Percentiles rank a stretch among this genome's conserved stretches.
phyloP scores from a whole-genome alignment of 495 filamentous ascomycete species.

The Penicillium argentinense region DNA sequence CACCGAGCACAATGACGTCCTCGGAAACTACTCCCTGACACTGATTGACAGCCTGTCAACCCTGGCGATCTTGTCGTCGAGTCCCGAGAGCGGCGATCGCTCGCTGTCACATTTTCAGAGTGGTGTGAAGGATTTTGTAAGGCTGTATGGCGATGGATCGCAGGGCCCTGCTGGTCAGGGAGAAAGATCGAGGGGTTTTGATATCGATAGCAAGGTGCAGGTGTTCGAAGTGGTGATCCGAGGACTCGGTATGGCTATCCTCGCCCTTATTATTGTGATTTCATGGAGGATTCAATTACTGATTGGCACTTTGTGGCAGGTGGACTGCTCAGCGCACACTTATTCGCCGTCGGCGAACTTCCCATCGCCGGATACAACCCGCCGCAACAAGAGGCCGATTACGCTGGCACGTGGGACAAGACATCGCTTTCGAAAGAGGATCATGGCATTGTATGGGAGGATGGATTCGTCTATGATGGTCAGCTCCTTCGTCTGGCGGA shows the following conservation, averaged over 20 bases:
- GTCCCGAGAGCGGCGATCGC: slow-evolving; percentile 54
- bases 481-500: slow-evolving; percentile 83
- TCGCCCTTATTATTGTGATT: neutral
- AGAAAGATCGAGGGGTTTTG: slow-evolving; percentile 77
- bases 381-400: slow-evolving; percentile 30
- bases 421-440: slow-evolving; percentile 29
- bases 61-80: slow-evolving; percentile 85
- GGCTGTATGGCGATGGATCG: slow-evolving; percentile 83
- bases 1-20: slow-evolving; percentile 88
- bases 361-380: slow-evolving; percentile 78
- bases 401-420: slow-evolving; percentile 43
- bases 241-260: slow-evolving; percentile 59
- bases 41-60: slow-evolving; percentile 93
- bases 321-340: slow-evolving; percentile 85
- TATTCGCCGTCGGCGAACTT: slow-evolving; percentile 86
- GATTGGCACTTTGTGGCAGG: too few species aligned
- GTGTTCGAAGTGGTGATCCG: slow-evolving; percentile 97
- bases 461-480: slow-evolving; percentile 82
- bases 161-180: slow-evolving; percentile 69
- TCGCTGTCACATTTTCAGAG: slow-evolving; percentile 76
- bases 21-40: slow-evolving; percentile 96
- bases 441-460: slow-evolving; percentile 66
- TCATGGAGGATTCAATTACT: too few species aligned
- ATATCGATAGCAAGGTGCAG: slow-evolving; percentile 96
- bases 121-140: slow-evolving; percentile 74